Base-by-base conservation (phyloP, 1,284 basidiomycete species). In the Golubevia sp. region DNA sequence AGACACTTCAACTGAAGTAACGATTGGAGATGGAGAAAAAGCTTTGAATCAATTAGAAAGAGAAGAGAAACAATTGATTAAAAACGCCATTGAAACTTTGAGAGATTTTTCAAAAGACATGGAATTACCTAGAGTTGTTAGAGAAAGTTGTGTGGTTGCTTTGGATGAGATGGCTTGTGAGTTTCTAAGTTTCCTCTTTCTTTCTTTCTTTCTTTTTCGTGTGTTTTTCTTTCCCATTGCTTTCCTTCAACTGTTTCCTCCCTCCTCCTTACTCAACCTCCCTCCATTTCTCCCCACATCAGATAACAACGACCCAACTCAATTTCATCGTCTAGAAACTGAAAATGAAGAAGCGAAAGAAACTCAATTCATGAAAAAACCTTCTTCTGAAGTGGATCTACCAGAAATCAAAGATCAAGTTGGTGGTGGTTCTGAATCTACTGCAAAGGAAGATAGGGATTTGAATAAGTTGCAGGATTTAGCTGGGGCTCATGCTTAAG, bases 231-330 rank as follows among this genome's bases (percentile, higher is more conserved):
- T n/a, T n/a, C n/a, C n/a, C n/a, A n/a, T n/a, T n/a, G n/a, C n/a
- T n/a, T n/a, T n/a, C n/a, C n/a, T n/a, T n/a, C n/a, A n/a, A n/a
- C n/a, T n/a, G n/a, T n/a, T n/a, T n/a, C n/a, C n/a, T n/a, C n/a
- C n/a, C n/a, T n/a, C n/a, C n/a, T n/a, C n/a, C n/a, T n/a, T n/a
- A n/a, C n/a, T n/a, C n/a, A n/a, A n/a, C n/a, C n/a, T n/a, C n/a
- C n/a, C n/a, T n/a, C n/a, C n/a, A n/a, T n/a, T n/a, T n/a, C n/a
- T n/a, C n/a, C n/a, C n/a, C n/a, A n/a, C n/a, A 55, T 18, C 64
- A 67, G 64, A 82, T 69, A 82, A 82, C 72, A 80, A 82, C 62
- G 79, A 82, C 51, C 79, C 79, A 0, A 73, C 77, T n/a, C 79
- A 82, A 58, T 82, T 82, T 62, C 79, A 82, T 59, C 76, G 71